Evolutionary conservation across 495 filamentous ascomycete genomes (phyloP), one percentile per base, ranked within the genome.

Genomic region (Coniosporium apollinis): DNA sequence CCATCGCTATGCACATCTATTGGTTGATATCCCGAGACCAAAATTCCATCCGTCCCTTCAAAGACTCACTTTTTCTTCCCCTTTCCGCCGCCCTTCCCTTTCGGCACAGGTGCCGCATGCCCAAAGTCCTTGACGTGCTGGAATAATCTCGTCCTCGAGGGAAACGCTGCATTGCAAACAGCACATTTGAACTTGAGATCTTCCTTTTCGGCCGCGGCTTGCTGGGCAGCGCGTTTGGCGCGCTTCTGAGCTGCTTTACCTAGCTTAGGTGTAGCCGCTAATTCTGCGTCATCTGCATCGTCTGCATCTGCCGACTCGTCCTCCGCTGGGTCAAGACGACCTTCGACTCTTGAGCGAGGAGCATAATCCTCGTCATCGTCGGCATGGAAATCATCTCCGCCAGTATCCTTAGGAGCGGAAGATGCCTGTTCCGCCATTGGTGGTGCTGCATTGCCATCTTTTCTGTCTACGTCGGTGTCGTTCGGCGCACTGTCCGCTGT

Each of bases 171-270:
- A 26, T 67, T 58, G 52, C 83, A 91, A 3, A 55, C 51, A 1
- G 59, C 54, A 50, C 83, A 93, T 30, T 52, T 63, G 33, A 66
- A 59, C 46, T 67, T 34, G 4, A 47, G 41, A 19, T 57, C 55
- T 19, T 55, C 44, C 2, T 57, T 41, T 13, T 52, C 41, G 34
- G 40, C 48, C 6, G 42, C 52, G 14, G 69, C 64, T 37, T 68
- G 56, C 22, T 72, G 67, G 19, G 79, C 78, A 13, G 77, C 78
- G 47, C 72, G 82, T 54, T 84, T 94, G 26, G 81, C 77, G 28
- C 81, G 69, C 51, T 82, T 94, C 40, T 79, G 69, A 51, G 87
- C 94, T 6, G 89, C 89, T 53, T 86, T 93, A 17, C 89, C 86
- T 2, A 81, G 25, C 44, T 79, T 83, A 16, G 24, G 48, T 37